A percentile compares a stretch with the other conserved stretches of the same genome.
Evolutionary conservation across 73 alveolate genomes (phyloP).

Genomic region (Paramecium sonneborni): DNA sequence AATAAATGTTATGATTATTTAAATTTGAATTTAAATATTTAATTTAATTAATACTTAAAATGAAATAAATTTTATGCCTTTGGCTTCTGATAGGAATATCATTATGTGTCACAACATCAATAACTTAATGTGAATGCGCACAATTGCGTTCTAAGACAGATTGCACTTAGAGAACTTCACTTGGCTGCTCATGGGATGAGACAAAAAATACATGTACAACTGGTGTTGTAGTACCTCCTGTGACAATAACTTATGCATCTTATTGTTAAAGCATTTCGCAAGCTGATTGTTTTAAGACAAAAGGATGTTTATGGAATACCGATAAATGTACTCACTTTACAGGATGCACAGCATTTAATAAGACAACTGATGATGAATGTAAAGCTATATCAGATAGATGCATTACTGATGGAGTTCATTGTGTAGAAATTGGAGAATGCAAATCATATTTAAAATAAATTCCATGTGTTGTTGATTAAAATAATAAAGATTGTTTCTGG

Average conservation of each 20-base stretch:
- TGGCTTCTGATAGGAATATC: not conserved
- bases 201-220: not conserved
- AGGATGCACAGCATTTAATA: slow-evolving; percentile 31
- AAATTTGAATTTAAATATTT: no score
- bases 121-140: not conserved
- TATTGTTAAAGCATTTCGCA: not conserved
- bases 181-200: not conserved
- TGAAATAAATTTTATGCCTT: not conserved
- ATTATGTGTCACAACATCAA: not conserved
- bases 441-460: not conserved
- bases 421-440: slow-evolving; percentile 26
- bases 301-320: not conserved
- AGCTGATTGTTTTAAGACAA: not conserved
- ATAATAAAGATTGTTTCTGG: not conserved
- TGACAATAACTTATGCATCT: not conserved
- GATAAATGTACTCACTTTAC: not conserved
- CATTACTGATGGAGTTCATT: slow-evolving; percentile 18
- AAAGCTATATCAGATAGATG: not conserved
- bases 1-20: no score
- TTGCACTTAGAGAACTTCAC: slow-evolving; percentile 1
- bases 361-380: slow-evolving; percentile 11
- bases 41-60: not conserved
- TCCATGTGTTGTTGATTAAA: not conserved
- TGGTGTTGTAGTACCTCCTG: not conserved
- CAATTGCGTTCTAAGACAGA: not conserved